Conservation (phyloP, 345 rosid genomes). For the Crucihimalaya himalaica region DNA sequence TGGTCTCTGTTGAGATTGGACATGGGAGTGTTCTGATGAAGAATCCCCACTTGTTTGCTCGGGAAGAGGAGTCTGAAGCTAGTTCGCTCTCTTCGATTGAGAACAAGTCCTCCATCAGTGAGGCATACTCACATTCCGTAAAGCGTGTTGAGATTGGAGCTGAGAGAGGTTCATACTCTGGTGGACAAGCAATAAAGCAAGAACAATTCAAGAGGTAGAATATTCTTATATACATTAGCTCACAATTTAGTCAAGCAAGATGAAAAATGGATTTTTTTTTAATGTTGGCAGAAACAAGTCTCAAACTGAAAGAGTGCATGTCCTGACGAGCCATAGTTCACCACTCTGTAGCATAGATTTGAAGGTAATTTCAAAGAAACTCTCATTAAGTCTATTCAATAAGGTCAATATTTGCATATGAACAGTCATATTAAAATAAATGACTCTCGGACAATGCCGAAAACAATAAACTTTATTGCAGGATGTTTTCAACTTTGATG, state of each 20-base stretch:
- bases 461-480: conserved; percentile 26
- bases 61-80: conserved; percentile 97
- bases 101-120: conserved; percentile 58
- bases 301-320: conserved; percentile 58
- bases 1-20: conserved; percentile 97
- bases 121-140: conserved; percentile 61
- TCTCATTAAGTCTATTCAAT: neutral
- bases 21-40: conserved; percentile 90
- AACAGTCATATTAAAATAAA: neutral
- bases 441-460: conserved; percentile 2
- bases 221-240: neutral
- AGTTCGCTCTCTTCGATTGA: conserved; percentile 87
- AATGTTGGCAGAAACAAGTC: conserved; percentile 43
- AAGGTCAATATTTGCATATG: neutral
- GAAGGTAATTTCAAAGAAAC: conserved; percentile 53
- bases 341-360: conserved; percentile 73
- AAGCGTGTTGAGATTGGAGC: conserved; percentile 44
- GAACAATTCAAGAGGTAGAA: conserved; percentile 69
- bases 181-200: conserved; percentile 53
- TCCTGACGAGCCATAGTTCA: conserved; percentile 61
- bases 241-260: conserved; percentile 7
- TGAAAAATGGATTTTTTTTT: neutral
- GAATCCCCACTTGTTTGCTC: conserved; percentile 76
- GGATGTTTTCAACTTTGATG: conserved; percentile 83
- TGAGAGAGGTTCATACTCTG: conserved; percentile 45